phyloP scores from a whole-genome alignment of 257 asterid species.

The Capsicum baccatum region DNA sequence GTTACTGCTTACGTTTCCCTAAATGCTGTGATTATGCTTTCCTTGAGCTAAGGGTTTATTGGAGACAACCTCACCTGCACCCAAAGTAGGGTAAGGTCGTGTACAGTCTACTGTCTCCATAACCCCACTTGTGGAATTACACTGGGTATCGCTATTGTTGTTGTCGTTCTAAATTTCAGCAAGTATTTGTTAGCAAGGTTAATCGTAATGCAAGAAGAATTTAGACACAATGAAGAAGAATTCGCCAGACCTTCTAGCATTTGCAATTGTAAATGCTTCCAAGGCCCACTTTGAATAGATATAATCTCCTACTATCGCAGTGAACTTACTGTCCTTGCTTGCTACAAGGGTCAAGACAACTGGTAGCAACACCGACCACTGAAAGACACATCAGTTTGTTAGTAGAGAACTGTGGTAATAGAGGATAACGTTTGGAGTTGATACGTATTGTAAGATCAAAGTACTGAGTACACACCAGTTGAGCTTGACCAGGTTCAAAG shows the following conservation, averaged over 20 bases:
- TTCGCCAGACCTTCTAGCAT: slow-evolving; percentile 67
- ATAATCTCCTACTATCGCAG: slow-evolving; percentile 53
- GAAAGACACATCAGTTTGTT: slow-evolving; percentile 33
- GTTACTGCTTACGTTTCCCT: background rate
- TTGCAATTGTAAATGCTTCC: slow-evolving; percentile 84
- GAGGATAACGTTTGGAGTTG: background rate
- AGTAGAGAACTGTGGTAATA: background rate
- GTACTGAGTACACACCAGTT: slow-evolving; percentile 61
- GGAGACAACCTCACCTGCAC: background rate
- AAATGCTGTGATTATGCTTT: background rate
- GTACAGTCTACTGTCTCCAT: background rate
- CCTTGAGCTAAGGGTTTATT: background rate
- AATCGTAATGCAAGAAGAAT: background rate
- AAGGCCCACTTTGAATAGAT: slow-evolving; percentile 93
- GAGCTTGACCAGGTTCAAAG: slow-evolving; percentile 89
- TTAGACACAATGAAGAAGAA: background rate
- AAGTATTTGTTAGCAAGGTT: background rate
- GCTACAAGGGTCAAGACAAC: slow-evolving; percentile 89
- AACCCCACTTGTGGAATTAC: background rate
- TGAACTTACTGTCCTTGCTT: slow-evolving; percentile 55
- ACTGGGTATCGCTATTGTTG: background rate
- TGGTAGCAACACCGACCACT: slow-evolving; percentile 92
- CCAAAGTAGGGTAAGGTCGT: background rate
- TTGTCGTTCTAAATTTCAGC: background rate
- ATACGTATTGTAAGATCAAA: slow-evolving; percentile 4